Evolutionary conservation across 345 rosid genomes (phyloP).

Genomic region (Hevea brasiliensis): DNA sequence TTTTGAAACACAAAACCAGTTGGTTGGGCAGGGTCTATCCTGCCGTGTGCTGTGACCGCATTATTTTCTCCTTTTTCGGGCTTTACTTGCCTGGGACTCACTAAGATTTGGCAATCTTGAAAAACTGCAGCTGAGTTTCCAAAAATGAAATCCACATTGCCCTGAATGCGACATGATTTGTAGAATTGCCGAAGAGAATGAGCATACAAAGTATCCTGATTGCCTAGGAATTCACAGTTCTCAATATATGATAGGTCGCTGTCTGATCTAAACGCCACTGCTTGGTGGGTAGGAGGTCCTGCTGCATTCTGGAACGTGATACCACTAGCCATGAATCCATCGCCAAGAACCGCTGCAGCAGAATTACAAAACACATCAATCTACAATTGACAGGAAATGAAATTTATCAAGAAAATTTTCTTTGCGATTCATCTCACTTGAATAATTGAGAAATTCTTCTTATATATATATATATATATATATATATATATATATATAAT

Average conservation of each 20-base stretch:
- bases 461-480: too few relatives aligned
- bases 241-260: constrained; percentile 73
- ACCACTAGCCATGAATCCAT: constrained; percentile 94
- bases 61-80: constrained; percentile 82
- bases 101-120: constrained; percentile 58
- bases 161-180: constrained; percentile 73
- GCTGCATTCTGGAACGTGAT: constrained; percentile 82
- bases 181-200: constrained; percentile 87
- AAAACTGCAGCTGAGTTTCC: constrained; percentile 83
- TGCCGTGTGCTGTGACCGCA: constrained; percentile 84
- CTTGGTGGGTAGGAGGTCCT: constrained; percentile 82
- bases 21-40: constrained; percentile 76
- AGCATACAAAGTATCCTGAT: constrained; percentile 88
- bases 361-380: neutral
- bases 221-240: constrained; percentile 84
- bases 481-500: too few relatives aligned
- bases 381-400: neutral
- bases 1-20: constrained; percentile 72
- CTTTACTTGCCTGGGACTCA: constrained; percentile 60
- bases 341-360: constrained; percentile 72
- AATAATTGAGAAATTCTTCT: too few relatives aligned
- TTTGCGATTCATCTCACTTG: too few relatives aligned
- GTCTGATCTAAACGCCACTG: constrained; percentile 88
- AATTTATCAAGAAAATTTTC: neutral
- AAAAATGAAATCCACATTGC: constrained; percentile 92